phyloP scores from a whole-genome alignment of 768 basidiomycete species.

The Mycena floridula region DNA sequence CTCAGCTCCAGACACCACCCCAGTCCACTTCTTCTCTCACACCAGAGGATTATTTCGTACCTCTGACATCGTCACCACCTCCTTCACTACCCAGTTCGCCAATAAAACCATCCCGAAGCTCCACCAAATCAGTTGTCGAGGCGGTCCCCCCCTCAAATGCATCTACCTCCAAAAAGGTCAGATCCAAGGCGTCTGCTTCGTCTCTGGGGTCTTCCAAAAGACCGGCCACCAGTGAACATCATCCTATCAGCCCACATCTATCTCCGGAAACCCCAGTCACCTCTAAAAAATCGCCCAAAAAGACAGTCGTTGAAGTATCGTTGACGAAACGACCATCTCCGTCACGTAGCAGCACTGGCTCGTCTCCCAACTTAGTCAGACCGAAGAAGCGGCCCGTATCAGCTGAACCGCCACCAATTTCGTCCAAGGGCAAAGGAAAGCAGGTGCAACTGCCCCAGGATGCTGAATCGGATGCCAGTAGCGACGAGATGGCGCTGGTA shows the following conservation, averaged over 20 bases:
- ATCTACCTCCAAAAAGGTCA: neutral
- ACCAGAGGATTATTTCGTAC: conserved; percentile 5
- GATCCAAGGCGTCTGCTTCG: neutral
- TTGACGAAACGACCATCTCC: neutral
- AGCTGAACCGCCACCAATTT: neutral
- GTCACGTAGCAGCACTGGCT: neutral
- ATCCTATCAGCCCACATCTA: neutral
- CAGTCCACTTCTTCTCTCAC: conserved; percentile 23
- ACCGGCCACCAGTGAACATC: neutral
- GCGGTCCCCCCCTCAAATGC: no score
- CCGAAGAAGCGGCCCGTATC: no score
- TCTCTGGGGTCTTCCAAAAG: neutral
- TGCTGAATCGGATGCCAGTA: neutral
- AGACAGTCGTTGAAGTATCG: neutral
- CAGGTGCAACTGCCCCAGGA: neutral
- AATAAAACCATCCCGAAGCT: no score
- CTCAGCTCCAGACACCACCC: conserved; percentile 37
- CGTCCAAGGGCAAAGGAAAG: neutral
- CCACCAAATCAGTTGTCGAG: no score
- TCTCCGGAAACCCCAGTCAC: neutral
- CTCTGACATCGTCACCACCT: conserved; percentile 8
- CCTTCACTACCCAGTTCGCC: neutral
- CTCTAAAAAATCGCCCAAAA: neutral
- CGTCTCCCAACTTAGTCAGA: neutral
- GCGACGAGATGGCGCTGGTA: neutral